phyloP scores from a whole-genome alignment of 176 grass and related monocot genomes.

The Metroxylon sagu region DNA sequence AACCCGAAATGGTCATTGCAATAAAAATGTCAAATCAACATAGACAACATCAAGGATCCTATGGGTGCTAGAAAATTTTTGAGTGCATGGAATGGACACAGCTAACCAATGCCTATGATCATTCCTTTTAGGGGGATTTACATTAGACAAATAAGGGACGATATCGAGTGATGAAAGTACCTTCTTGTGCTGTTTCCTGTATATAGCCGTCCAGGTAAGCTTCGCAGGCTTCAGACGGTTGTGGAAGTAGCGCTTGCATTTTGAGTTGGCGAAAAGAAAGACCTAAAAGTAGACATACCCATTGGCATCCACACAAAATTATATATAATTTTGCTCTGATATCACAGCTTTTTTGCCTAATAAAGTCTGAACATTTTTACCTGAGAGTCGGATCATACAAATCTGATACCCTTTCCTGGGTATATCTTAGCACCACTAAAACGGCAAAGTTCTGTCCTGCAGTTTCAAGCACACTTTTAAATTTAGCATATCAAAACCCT shows the following conservation, averaged over 20 bases:
- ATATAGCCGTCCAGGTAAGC: slow-evolving; percentile 2
- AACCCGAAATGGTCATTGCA: no score
- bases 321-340: no score
- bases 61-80: no score
- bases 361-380: not conserved
- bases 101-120: no score
- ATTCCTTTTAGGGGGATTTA: no score
- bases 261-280: slow-evolving; percentile 11
- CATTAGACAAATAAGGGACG: no score
- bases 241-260: slow-evolving; percentile 4
- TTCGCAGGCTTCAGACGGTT: slow-evolving; percentile 1
- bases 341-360: no score
- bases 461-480: not conserved
- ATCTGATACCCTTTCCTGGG: slow-evolving; percentile 4
- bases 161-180: not conserved
- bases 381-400: not conserved
- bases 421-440: slow-evolving; percentile 12
- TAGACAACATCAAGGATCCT: no score
- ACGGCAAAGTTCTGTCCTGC: slow-evolving; percentile 2
- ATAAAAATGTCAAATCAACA: no score
- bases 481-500: no score
- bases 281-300: not conserved
- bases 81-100: no score
- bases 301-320: not conserved
- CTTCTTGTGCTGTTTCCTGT: slow-evolving; percentile 1